phyloP scores from a whole-genome alignment of 495 filamentous ascomycete genomes.

The Xylaria sp. region DNA sequence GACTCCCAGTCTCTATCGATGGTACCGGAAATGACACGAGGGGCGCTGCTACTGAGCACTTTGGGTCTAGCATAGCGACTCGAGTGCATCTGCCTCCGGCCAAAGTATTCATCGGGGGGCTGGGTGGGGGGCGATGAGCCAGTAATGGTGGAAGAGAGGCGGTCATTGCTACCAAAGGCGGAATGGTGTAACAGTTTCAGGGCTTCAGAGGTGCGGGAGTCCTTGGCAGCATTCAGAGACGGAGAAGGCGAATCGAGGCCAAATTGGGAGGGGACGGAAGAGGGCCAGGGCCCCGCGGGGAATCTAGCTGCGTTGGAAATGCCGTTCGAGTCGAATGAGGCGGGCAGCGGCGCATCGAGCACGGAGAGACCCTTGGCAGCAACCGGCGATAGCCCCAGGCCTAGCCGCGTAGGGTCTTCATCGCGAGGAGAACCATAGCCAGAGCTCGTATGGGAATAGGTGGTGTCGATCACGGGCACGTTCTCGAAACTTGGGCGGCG shows the following conservation, averaged over 20 bases:
- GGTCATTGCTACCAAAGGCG: constrained; percentile 71
- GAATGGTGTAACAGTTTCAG: constrained; percentile 83
- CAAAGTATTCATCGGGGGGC: constrained; percentile 66
- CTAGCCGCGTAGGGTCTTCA: constrained; percentile 64
- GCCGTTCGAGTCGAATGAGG: constrained; percentile 96
- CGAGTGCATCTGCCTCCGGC: constrained; percentile 83
- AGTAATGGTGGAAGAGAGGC: constrained; percentile 56
- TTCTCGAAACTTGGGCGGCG: constrained; percentile 57
- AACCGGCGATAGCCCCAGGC: constrained; percentile 76
- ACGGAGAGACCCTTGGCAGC: constrained; percentile 73
- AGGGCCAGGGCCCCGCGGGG: constrained; percentile 77
- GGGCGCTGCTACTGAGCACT: constrained; percentile 81
- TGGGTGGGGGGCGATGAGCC: constrained; percentile 71
- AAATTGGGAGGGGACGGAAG: constrained; percentile 92
- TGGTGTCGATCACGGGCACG: constrained; percentile 81
- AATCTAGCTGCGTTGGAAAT: constrained; percentile 87
- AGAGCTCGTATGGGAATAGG: constrained; percentile 75
- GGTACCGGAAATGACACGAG: constrained; percentile 58
- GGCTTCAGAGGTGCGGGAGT: constrained; percentile 71
- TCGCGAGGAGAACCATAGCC: constrained; percentile 89
- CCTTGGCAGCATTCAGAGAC: constrained; percentile 65
- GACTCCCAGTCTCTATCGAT: constrained; percentile 79
- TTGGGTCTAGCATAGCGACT: constrained; percentile 75
- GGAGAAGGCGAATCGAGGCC: constrained; percentile 87
- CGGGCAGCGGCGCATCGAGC: constrained; percentile 92